phyloP scores from a whole-genome alignment of 2,329 filamentous ascomycete species.

The Cladosporium austrohemisphaericum region DNA sequence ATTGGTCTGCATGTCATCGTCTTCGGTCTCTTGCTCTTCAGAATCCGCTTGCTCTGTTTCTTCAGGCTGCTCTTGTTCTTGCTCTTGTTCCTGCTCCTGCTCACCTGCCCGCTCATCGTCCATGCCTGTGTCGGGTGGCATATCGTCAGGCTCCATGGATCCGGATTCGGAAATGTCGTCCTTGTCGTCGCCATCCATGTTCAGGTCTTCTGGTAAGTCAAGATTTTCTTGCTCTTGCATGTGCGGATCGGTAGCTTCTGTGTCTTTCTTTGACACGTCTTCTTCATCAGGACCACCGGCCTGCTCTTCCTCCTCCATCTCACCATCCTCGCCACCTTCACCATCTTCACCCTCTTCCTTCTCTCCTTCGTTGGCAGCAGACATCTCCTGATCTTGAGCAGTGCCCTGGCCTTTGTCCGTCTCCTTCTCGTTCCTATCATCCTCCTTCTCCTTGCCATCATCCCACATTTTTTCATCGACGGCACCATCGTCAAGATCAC shows the following conservation, averaged over 20 bases:
- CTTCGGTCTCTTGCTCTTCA: conserved; percentile 40
- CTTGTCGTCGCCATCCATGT: conserved; percentile 62
- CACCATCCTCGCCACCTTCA: conserved; percentile 59
- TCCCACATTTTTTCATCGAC: conserved; percentile 99
- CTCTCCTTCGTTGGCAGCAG: conserved; percentile 44
- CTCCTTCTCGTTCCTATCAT: conserved; percentile 78
- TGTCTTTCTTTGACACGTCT: conserved; percentile 63
- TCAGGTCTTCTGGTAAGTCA: conserved; percentile 83
- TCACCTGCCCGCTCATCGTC: conserved; percentile 25
- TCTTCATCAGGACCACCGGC: conserved; percentile 48
- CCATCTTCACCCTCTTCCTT: conserved; percentile 54
- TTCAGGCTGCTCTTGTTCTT: conserved; percentile 38
- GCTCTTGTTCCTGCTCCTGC: conserved; percentile 37
- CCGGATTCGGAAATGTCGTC: conserved; percentile 39
- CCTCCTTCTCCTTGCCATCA: conserved; percentile 67
- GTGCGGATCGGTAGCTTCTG: conserved; percentile 67
- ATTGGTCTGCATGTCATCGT: conserved; percentile 45
- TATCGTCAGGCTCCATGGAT: conserved; percentile 16
- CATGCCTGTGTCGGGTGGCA: conserved; percentile 16
- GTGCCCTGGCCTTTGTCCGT: conserved; percentile 56
- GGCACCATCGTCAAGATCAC: conserved; percentile 68
- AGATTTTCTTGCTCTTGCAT: conserved; percentile 77
- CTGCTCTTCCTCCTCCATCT: conserved; percentile 42
- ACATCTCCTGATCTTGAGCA: conserved; percentile 46
- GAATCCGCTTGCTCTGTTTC: conserved; percentile 43